Conservation (phyloP, 2,329 filamentous ascomycete genomes). For the Phialophora tarda region DNA sequence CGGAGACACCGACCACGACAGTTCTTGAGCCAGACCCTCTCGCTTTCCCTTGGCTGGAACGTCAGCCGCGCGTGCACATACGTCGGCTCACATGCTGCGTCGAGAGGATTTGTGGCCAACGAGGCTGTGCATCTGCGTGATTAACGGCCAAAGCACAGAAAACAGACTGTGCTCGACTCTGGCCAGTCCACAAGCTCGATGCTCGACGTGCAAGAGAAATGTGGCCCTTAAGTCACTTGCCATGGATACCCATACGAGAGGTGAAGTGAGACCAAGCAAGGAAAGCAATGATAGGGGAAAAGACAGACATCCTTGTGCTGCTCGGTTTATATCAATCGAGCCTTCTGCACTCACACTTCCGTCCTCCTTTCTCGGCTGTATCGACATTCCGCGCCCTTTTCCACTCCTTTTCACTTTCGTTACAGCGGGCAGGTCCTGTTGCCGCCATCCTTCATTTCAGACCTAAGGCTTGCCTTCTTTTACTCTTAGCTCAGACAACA, state of each 20-base stretch:
- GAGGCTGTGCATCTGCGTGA: slow-evolving; percentile 9
- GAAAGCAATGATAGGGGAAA: neutral
- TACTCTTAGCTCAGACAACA: slow-evolving; percentile 22
- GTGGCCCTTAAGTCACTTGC: slow-evolving; percentile 28
- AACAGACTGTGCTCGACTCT: slow-evolving; percentile 1
- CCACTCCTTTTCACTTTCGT: slow-evolving; percentile 8
- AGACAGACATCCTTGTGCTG: neutral
- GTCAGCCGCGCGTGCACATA: slow-evolving; percentile 1
- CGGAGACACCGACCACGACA: slow-evolving; percentile 11
- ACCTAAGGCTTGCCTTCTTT: slow-evolving; percentile 17
- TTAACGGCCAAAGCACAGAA: neutral
- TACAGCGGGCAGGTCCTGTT: slow-evolving; percentile 30
- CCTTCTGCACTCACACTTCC: neutral
- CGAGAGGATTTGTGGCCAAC: neutral
- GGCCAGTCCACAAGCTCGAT: slow-evolving; percentile 11
- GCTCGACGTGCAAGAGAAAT: slow-evolving; percentile 29
- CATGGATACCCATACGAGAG: slow-evolving; percentile 11
- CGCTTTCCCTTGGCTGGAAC: neutral
- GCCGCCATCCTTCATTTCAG: slow-evolving; percentile 21
- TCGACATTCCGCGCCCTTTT: slow-evolving; percentile 4
- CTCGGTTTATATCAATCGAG: slow-evolving; percentile 22
- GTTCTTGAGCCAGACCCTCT: slow-evolving; percentile 6
- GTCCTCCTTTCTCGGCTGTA: neutral
- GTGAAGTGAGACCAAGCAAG: neutral
- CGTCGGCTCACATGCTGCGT: neutral